phyloP scores from a whole-genome alignment of 108 stramenopile species.

The Fragilariopsis cylindrus region DNA sequence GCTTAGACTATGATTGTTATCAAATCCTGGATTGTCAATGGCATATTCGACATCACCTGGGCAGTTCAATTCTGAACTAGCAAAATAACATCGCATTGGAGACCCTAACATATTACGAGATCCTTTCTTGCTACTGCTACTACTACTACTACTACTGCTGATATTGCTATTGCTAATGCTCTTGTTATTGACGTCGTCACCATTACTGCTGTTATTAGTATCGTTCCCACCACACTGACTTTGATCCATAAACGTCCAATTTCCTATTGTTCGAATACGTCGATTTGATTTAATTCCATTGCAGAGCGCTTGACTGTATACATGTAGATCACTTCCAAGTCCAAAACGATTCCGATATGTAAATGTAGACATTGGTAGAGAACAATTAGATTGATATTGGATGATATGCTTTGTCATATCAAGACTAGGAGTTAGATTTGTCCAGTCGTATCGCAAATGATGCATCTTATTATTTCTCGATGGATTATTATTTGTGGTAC shows the following conservation, averaged over 20 bases:
- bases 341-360: slow-evolving; percentile 47
- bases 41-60: slow-evolving; percentile 30
- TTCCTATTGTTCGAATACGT: slow-evolving; percentile 34
- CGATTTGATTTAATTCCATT: slow-evolving; percentile 32
- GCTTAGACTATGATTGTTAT: background rate
- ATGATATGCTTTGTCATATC: slow-evolving; percentile 27
- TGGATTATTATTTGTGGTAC: no score
- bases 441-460: slow-evolving; percentile 52
- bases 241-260: slow-evolving; percentile 53
- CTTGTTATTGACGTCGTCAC: background rate
- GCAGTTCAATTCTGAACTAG: slow-evolving; percentile 43
- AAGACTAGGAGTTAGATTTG: slow-evolving; percentile 28
- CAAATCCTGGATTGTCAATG: slow-evolving; percentile 13
- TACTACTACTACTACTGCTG: no score
- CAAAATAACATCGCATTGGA: slow-evolving; percentile 57
- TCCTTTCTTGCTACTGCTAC: no score
- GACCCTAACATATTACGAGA: slow-evolving; percentile 12
- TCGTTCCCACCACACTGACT: slow-evolving; percentile 10
- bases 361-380: slow-evolving; percentile 35
- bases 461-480: background rate
- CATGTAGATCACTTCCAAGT: slow-evolving; percentile 54
- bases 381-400: slow-evolving; percentile 41
- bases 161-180: no score
- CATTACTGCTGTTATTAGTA: background rate
- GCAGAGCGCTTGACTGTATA: slow-evolving; percentile 51